Conservation (phyloP, 1,284 basidiomycete species). For the Irpex sp. region DNA sequence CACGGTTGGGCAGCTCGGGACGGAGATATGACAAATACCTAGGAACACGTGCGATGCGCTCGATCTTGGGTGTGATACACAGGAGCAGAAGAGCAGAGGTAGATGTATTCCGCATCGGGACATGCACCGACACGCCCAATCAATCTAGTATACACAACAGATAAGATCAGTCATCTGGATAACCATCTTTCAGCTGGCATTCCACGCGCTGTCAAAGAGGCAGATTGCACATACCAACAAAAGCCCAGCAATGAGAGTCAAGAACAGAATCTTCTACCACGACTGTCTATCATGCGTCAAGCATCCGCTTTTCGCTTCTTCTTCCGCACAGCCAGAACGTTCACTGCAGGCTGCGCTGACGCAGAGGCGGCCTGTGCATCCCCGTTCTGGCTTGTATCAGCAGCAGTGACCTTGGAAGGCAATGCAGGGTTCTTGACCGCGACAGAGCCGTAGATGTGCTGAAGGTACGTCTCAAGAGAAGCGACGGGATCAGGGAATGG, state of each 20-base stretch:
- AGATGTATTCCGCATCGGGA: not conserved
- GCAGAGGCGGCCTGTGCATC: slow-evolving; percentile 14
- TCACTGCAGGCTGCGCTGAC: slow-evolving; percentile 36
- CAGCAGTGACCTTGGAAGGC: slow-evolving; percentile 17
- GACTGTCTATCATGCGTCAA: not conserved
- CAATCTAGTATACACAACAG: not conserved
- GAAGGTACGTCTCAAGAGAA: slow-evolving; percentile 54
- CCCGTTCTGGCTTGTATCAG: slow-evolving; percentile 6
- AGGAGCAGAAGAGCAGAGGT: no score
- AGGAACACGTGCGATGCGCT: no score
- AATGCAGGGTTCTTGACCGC: slow-evolving; percentile 43
- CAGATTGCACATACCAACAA: not conserved
- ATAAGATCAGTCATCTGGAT: not conserved
- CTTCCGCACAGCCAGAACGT: slow-evolving; percentile 56
- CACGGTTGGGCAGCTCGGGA: no score
- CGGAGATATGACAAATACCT: no score
- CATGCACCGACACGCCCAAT: not conserved
- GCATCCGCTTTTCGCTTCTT: slow-evolving; percentile 39
- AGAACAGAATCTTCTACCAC: not conserved
- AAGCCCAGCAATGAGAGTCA: not conserved
- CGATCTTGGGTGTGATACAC: no score
- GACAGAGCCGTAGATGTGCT: slow-evolving; percentile 54
- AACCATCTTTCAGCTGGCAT: not conserved
- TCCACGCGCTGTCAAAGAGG: not conserved
- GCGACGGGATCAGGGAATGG: slow-evolving; percentile 62